These are phyloP conservation scores for Aegle marmelos DNA, from an alignment of 345 rosid genomes.

Conservation along the genomic window DNA sequence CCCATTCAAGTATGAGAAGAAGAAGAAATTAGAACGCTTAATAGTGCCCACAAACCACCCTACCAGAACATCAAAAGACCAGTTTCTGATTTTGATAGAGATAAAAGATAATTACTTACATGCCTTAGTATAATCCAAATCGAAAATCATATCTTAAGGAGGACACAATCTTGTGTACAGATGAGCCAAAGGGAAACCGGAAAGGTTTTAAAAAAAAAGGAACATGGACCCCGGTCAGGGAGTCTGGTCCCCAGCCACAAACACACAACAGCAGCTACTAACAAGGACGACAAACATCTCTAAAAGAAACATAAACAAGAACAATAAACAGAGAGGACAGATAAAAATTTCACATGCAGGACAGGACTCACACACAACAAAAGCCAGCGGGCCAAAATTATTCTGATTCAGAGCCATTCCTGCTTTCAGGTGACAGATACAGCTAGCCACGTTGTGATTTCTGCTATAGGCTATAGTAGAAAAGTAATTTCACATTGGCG, in stretches of 20 bases:
- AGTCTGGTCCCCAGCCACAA: background rate
- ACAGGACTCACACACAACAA: background rate
- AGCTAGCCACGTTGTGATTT: slow-evolving; percentile 4
- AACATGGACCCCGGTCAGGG: background rate
- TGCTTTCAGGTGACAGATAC: background rate
- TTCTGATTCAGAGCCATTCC: background rate
- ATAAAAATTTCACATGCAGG: background rate
- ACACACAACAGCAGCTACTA: background rate
- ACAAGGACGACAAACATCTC: background rate
- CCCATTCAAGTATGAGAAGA: too few species aligned
- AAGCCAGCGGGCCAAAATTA: background rate
- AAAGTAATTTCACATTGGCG: background rate
- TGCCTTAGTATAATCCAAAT: background rate
- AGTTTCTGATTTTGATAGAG: background rate
- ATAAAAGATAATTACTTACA: background rate
- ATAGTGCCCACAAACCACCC: too few species aligned
- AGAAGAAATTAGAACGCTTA: too few species aligned
- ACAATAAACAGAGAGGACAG: background rate
- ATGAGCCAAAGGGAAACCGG: too few species aligned
- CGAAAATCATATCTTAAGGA: background rate
- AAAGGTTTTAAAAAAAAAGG: background rate
- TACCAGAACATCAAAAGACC: background rate
- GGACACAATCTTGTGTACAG: background rate
- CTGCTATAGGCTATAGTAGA: background rate
- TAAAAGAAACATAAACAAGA: too few species aligned